A percentile compares a stretch with the other conserved stretches of the same genome.
Evolutionary conservation across 129 eudicot species (phyloP).

Genomic region (Helianthus annuus): HanXRQr2.0-SUNRISE NC_035441.2:173345695-173346194

Average conservation of each 20-base stretch:
- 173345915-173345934: slow-evolving; percentile 38
- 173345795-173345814: slow-evolving; percentile 48
- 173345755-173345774: slow-evolving; percentile 57
- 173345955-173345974: slow-evolving; percentile 50
- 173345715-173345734: slow-evolving; percentile 19
- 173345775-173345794: slow-evolving; percentile 83
- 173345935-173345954: slow-evolving; percentile 54
- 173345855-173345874: slow-evolving; percentile 16
- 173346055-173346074: slow-evolving; percentile 39
- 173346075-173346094: slow-evolving; percentile 43
- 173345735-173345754: slow-evolving; percentile 44
- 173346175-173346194: neutral
- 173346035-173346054: slow-evolving; percentile 32
- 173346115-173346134: neutral
- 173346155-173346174: slow-evolving; percentile 13
- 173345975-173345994: slow-evolving; percentile 42
- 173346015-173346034: slow-evolving; percentile 17
- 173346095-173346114: slow-evolving; percentile 20
- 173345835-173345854: slow-evolving; percentile 12
- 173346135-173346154: slow-evolving; percentile 18
- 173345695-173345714: slow-evolving; percentile 1
- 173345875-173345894: neutral
- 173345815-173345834: slow-evolving; percentile 40
- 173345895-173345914: slow-evolving; percentile 11
- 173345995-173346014: slow-evolving; percentile 44